Conservation (phyloP, 768 basidiomycete genomes). For the Boletus reticulatus region DNA sequence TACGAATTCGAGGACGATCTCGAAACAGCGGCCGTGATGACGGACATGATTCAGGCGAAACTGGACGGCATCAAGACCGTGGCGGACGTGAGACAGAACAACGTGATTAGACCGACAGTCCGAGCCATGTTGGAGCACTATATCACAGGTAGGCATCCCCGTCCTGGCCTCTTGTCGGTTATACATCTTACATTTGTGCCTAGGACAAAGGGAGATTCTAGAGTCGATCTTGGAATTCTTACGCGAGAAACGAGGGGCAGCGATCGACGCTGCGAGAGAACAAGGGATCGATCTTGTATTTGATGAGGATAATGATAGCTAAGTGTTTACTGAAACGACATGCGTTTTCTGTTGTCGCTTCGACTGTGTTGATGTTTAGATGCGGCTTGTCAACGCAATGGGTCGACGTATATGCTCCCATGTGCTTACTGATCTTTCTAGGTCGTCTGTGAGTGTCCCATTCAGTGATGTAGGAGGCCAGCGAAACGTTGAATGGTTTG, state of each 20-base stretch:
- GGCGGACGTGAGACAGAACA: slow-evolving; percentile 14
- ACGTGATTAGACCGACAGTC: slow-evolving; percentile 52
- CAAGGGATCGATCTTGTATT: slow-evolving; percentile 55
- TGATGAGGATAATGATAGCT: slow-evolving; percentile 31
- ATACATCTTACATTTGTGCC: neutral
- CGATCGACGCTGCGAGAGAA: slow-evolving; percentile 46
- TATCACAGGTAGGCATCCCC: slow-evolving; percentile 48
- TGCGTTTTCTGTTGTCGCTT: too few relatives aligned
- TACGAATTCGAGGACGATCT: slow-evolving; percentile 58
- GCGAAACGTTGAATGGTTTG: too few relatives aligned
- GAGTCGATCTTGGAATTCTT: slow-evolving; percentile 51
- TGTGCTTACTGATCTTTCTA: too few relatives aligned
- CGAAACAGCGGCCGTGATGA: slow-evolving; percentile 62
- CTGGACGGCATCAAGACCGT: slow-evolving; percentile 48
- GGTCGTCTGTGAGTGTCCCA: too few relatives aligned
- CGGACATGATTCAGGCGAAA: slow-evolving; percentile 61
- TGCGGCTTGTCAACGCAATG: too few relatives aligned
- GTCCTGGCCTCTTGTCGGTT: too few relatives aligned
- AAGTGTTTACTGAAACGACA: neutral
- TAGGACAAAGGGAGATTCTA: slow-evolving; percentile 63
- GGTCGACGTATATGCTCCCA: too few relatives aligned
- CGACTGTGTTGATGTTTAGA: too few relatives aligned
- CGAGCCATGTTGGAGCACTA: slow-evolving; percentile 66
- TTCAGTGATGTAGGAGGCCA: too few relatives aligned
- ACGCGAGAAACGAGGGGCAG: slow-evolving; percentile 44